Conservation (phyloP, 257 asterid species). For the Fraxinus americana region DNA sequence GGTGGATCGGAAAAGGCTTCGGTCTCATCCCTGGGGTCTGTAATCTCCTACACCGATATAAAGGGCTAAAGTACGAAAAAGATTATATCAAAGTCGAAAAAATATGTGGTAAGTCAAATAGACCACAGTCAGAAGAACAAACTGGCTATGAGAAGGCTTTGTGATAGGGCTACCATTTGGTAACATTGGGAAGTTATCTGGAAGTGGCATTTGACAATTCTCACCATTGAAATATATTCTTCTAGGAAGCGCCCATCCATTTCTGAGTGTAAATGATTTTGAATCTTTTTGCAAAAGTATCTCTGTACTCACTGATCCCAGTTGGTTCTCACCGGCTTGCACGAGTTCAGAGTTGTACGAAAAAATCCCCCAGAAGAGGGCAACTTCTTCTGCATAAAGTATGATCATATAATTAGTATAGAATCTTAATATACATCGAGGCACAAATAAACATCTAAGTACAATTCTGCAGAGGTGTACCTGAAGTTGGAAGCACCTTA, state of each 20-base stretch:
- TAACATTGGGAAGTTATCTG: constrained; percentile 59
- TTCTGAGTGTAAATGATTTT: constrained; percentile 52
- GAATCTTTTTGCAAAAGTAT: constrained; percentile 56
- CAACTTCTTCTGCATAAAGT: constrained; percentile 59
- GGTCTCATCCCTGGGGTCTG: not conserved
- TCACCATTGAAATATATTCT: constrained; percentile 72
- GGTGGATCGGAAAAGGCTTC: not conserved
- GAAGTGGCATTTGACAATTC: constrained; percentile 69
- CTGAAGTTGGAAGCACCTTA: constrained; percentile 52
- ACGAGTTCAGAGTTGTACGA: constrained; percentile 44
- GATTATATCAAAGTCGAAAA: constrained; percentile 11
- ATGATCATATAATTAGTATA: not conserved
- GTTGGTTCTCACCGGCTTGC: constrained; percentile 38
- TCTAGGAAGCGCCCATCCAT: constrained; percentile 81
- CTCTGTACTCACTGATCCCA: constrained; percentile 67
- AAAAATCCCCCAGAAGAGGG: constrained; percentile 67
- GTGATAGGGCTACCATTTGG: constrained; percentile 47
- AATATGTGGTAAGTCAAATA: constrained; percentile 29
- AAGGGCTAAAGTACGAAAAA: not conserved
- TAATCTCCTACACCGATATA: not conserved
- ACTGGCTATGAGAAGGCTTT: not conserved
- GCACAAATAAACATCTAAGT: not conserved
- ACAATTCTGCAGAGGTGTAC: constrained; percentile 19
- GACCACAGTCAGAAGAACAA: constrained; percentile 21
- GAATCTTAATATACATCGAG: not conserved